These are phyloP conservation scores for Microascus cirrosus DNA, from an alignment of 2,329 filamentous ascomycete species.

Conservation along the genomic window DNA sequence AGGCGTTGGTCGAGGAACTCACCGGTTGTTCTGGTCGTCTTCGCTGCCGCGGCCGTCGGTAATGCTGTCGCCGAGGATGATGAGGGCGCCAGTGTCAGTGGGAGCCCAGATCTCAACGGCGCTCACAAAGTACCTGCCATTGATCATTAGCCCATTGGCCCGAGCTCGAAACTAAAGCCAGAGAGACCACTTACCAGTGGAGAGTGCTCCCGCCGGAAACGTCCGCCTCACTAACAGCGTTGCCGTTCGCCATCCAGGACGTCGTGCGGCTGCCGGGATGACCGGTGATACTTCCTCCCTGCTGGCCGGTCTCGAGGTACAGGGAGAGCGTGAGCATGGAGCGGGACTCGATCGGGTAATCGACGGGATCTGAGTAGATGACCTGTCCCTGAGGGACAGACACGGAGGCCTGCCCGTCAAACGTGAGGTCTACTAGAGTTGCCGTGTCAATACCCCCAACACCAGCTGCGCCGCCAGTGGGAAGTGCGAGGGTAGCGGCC, in stretches of 20 bases:
- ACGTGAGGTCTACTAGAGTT: constrained; percentile 43
- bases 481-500: constrained; percentile 44
- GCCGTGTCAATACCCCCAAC: constrained; percentile 37
- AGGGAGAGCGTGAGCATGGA: constrained; percentile 46
- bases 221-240: constrained; percentile 37
- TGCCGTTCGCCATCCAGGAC: constrained; percentile 46
- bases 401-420: constrained; percentile 36
- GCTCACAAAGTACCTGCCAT: constrained; percentile 44
- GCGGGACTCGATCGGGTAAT: constrained; percentile 37
- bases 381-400: constrained; percentile 44
- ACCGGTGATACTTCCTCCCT: constrained; percentile 44
- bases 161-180: not conserved
- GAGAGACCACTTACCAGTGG: constrained; percentile 22
- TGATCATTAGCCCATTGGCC: constrained; percentile 1
- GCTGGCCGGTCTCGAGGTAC: constrained; percentile 46
- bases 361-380: constrained; percentile 49
- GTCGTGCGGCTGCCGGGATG: constrained; percentile 56
- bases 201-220: constrained; percentile 26
- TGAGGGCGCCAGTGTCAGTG: constrained; percentile 27
- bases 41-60: constrained; percentile 56
- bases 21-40: constrained; percentile 48
- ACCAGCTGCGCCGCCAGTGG: constrained; percentile 40
- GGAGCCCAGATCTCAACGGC: constrained; percentile 46
- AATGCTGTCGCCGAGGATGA: constrained; percentile 54
- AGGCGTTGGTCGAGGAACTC: constrained; percentile 1